Evolutionary conservation across 345 rosid genomes (phyloP).

Genomic region (Turnera subulata): DNA sequence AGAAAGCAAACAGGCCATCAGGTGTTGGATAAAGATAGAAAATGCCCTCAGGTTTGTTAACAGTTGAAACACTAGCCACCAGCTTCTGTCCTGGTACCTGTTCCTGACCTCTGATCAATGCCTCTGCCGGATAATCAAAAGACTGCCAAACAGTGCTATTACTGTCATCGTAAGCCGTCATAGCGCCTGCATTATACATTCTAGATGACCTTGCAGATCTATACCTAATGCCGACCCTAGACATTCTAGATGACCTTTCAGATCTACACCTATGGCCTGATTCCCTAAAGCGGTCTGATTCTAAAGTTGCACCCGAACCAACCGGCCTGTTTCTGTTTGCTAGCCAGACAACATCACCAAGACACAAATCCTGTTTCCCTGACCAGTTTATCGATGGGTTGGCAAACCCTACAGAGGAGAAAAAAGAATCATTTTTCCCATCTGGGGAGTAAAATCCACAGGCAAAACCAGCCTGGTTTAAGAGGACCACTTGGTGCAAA

Average conservation of each 20-base stretch:
- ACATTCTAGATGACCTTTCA: no score
- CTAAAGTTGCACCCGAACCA: neutral
- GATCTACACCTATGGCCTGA: neutral
- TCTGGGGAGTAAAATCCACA: conserved; percentile 9
- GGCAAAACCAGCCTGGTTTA: no score
- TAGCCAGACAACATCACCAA: neutral
- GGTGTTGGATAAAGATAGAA: neutral
- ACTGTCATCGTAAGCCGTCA: neutral
- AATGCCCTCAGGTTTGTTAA: conserved; percentile 2
- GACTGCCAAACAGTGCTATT: conserved; percentile 7
- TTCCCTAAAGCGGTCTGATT: neutral
- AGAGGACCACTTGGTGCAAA: no score
- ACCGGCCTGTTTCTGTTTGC: neutral
- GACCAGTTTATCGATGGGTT: neutral
- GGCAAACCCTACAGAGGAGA: neutral
- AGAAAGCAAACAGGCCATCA: neutral
- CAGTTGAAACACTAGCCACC: conserved; percentile 1
- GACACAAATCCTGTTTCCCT: neutral
- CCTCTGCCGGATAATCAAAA: conserved; percentile 8
- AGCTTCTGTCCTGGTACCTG: conserved; percentile 1
- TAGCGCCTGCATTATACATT: neutral
- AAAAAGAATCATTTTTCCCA: neutral
- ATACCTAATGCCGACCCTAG: neutral
- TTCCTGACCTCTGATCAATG: conserved; percentile 7
- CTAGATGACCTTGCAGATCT: neutral